A percentile compares a stretch with the other conserved stretches of the same genome.
Conservation (phyloP, 108 stramenopile genomes). For the Cyclostephanos tholiformis region DNA sequence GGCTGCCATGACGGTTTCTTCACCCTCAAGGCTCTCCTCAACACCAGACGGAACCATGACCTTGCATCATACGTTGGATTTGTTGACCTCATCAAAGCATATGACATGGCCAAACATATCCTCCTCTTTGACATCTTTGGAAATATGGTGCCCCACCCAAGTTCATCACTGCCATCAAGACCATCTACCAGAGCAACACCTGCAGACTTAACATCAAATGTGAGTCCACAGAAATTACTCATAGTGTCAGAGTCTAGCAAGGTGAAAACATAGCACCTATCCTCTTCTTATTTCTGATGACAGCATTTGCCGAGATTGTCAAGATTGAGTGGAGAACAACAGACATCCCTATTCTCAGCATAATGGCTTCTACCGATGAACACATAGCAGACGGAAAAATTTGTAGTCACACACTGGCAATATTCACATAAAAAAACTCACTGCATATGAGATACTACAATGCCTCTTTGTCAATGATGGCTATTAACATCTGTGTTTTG, state of each 20-base stretch:
- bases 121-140: not conserved
- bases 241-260: no score
- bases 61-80: slow-evolving; percentile 1
- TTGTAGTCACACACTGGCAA: no score
- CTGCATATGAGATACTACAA: no score
- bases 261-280: no score
- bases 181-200: slow-evolving; percentile 1
- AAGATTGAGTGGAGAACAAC: not conserved
- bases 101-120: slow-evolving; percentile 22
- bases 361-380: no score
- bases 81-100: slow-evolving; percentile 29
- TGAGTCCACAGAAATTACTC: not conserved
- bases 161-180: not conserved
- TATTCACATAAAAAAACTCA: no score
- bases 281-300: no score
- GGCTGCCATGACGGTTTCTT: slow-evolving; percentile 19
- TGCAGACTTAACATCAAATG: not conserved
- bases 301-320: no score
- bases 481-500: no score
- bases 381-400: no score
- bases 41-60: not conserved
- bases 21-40: slow-evolving; percentile 14
- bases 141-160: no score
- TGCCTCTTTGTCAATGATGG: not conserved
- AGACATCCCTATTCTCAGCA: no score